Base-by-base conservation (phyloP, 768 basidiomycete genomes). In the Tephrocybe rancida region DNA sequence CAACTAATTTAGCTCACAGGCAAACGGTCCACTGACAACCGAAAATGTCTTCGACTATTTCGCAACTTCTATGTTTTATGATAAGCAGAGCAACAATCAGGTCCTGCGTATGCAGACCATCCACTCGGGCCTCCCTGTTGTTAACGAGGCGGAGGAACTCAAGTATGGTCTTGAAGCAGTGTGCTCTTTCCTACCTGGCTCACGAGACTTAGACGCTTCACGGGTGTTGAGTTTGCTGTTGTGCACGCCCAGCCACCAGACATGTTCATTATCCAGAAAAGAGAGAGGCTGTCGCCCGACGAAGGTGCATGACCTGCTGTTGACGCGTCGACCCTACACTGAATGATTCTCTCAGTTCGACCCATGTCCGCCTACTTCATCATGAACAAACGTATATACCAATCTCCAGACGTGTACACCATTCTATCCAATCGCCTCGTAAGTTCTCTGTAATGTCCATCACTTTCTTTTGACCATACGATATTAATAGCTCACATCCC, bases 41-140 rank as follows among this genome's bases (percentile, higher is more conserved):
- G 83, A 90, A 59, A 90, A 88, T 65, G 92, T 91, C 46, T 86
- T 95, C 57, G 92, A 95, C 51, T 96, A 95, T 75, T 96, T 96
- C 67, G 77, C 88, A 11, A 84, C 84, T 0, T 94, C 92, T 25
- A 93, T 93, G 84, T 95, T 94, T 75, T 96, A 93, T 67, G 93
- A 95, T 72, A 92, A 92, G 69, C 89, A 91, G 71, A 93, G 90
- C 73, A 95, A 88, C 70, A 96, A 96, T 69, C 90, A 94, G 62
- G 86, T 90, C 26, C 74, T 96, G 39, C 87, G 92, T 61, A 96
- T 96, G 94, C 94, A 96, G 70, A 95, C 91, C 0, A 87, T 88
- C 74, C 88, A 92, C 64, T 88, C 89, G 0, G 91, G 88, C n/a
- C 73, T 82, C 25, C 83, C 88, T 9, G 72, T 92, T 51, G 73